A percentile compares a stretch with the other conserved stretches of the same genome.
phyloP scores from a whole-genome alignment of 2,329 filamentous ascomycete genomes.

The Penicillium rolfsii region DNA sequence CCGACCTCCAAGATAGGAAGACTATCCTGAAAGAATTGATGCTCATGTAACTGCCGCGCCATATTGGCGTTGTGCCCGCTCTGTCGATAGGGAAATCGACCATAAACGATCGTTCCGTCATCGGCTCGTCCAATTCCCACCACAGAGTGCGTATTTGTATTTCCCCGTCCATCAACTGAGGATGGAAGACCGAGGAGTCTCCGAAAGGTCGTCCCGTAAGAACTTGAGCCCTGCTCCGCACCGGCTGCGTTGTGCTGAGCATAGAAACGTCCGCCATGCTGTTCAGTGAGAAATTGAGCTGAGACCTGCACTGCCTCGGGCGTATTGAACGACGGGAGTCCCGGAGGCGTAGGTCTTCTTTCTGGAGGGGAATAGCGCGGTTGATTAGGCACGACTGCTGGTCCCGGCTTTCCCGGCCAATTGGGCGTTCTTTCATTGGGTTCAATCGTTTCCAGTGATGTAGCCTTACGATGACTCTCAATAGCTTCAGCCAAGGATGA shows the following conservation, averaged over 20 bases:
- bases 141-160: conserved; percentile 17
- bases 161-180: conserved; percentile 12
- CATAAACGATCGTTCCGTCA: conserved; percentile 47
- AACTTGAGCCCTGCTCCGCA: conserved; percentile 14
- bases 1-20: conserved; percentile 30
- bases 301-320: conserved; percentile 43
- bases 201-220: conserved; percentile 33
- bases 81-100: conserved; percentile 44
- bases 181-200: conserved; percentile 37
- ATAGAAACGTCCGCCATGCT: conserved; percentile 11
- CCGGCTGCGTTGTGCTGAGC: neutral
- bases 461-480: conserved; percentile 25
- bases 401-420: conserved; percentile 31
- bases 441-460: conserved; percentile 33
- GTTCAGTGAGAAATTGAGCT: conserved; percentile 29
- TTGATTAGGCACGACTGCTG: conserved; percentile 36
- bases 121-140: conserved; percentile 42
- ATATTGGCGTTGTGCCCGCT: conserved; percentile 47
- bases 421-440: conserved; percentile 15
- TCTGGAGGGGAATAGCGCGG: conserved; percentile 45
- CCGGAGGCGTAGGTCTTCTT: conserved; percentile 48
- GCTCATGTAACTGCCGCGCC: conserved; percentile 35
- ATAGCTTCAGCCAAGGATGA: neutral
- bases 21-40: conserved; percentile 40
- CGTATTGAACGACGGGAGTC: conserved; percentile 49